Conservation (phyloP, 2,329 filamentous ascomycete genomes). For the Stachybotrys chlorohalonatus region DNA sequence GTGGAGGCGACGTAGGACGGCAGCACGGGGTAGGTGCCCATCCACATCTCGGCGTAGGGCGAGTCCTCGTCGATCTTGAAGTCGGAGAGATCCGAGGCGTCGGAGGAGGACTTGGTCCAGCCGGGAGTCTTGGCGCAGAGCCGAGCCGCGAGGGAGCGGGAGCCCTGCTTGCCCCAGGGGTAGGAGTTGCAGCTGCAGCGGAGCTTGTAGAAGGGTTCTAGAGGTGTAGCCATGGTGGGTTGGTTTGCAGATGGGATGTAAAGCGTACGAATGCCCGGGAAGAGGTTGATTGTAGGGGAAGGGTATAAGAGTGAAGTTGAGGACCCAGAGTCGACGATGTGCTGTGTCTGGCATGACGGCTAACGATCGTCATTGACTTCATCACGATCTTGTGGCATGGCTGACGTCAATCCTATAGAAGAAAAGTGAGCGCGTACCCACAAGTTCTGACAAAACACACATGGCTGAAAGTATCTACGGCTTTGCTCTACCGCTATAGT, state of each 20-base stretch:
- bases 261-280: neutral
- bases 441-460: too few relatives aligned
- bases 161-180: conserved; percentile 62
- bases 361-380: neutral
- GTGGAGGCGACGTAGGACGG: conserved; percentile 55
- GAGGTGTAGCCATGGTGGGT: conserved; percentile 7
- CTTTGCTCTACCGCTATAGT: too few relatives aligned
- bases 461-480: too few relatives aligned
- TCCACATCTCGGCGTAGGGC: conserved; percentile 62
- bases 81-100: conserved; percentile 14
- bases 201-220: conserved; percentile 33
- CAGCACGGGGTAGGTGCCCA: conserved; percentile 65
- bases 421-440: too few relatives aligned
- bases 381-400: neutral
- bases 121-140: conserved; percentile 58
- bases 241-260: neutral
- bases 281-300: too few relatives aligned
- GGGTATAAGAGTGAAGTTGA: too few relatives aligned
- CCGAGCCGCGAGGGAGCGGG: conserved; percentile 54
- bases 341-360: neutral
- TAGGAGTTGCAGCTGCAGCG: conserved; percentile 48
- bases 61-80: conserved; percentile 57
- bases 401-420: neutral
- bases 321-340: too few relatives aligned
- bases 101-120: conserved; percentile 8